A percentile compares a stretch with the other conserved stretches of the same genome.
phyloP scores from a whole-genome alignment of 2,329 filamentous ascomycete species.

The Didymella glomerata region DNA sequence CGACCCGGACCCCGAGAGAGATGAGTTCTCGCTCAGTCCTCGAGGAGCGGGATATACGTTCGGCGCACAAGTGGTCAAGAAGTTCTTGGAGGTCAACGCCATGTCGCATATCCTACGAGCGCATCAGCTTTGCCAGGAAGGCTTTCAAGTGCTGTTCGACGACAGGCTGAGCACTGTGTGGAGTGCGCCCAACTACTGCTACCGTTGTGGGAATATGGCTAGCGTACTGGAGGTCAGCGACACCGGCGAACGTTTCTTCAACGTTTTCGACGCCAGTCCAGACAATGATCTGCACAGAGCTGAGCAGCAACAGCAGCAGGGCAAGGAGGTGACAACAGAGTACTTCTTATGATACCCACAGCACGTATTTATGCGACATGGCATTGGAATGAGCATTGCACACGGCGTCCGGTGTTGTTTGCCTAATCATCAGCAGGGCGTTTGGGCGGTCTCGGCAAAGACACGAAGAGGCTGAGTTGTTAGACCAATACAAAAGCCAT shows the following conservation, averaged over 20 bases:
- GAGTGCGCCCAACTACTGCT: conserved; percentile 83
- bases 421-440: background rate
- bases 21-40: conserved; percentile 94
- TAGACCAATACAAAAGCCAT: conserved; percentile 7
- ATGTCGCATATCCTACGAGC: conserved; percentile 98
- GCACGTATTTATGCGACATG: conserved; percentile 26
- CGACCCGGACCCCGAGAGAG: conserved; percentile 94
- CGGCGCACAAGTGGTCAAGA: conserved; percentile 96
- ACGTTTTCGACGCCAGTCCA: conserved; percentile 95
- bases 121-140: conserved; percentile 98
- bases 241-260: conserved; percentile 92
- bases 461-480: background rate
- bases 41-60: conserved; percentile 97
- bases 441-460: background rate
- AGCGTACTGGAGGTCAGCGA: conserved; percentile 97
- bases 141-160: conserved; percentile 96
- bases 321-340: conserved; percentile 75
- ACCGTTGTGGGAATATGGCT: conserved; percentile 95
- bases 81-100: conserved; percentile 95
- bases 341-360: conserved; percentile 68
- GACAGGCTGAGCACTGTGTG: conserved; percentile 95
- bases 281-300: conserved; percentile 89
- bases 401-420: conserved; percentile 26
- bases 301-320: conserved; percentile 78
- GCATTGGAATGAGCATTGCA: conserved; percentile 20